phyloP scores from a whole-genome alignment of 768 basidiomycete species.

The Suillus occidentalis region DNA sequence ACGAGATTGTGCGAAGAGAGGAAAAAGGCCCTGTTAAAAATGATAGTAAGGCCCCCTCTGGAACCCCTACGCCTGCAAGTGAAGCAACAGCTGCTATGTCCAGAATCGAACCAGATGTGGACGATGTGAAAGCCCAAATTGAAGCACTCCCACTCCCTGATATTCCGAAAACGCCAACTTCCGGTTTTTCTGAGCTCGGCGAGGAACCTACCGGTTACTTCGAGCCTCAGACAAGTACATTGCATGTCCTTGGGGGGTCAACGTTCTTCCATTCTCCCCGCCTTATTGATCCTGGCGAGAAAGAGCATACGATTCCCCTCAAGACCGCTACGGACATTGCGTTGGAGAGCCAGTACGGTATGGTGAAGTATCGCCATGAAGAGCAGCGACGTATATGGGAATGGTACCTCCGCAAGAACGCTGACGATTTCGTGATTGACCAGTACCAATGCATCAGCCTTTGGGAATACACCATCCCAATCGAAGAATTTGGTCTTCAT shows the following conservation, averaged over 20 bases:
- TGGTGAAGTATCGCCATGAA: constrained; percentile 77
- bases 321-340: constrained; percentile 71
- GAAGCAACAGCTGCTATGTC: constrained; percentile 18
- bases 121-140: constrained; percentile 69
- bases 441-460: constrained; percentile 90
- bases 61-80: constrained; percentile 31
- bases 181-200: constrained; percentile 28
- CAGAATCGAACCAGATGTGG: constrained; percentile 23
- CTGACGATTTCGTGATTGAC: constrained; percentile 85
- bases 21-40: constrained; percentile 45
- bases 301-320: constrained; percentile 44
- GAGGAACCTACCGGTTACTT: constrained; percentile 45
- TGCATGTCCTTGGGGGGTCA: constrained; percentile 30
- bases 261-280: constrained; percentile 34
- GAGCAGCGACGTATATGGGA: constrained; percentile 92
- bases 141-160: constrained; percentile 47
- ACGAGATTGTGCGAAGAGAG: constrained; percentile 78
- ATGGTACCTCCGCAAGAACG: constrained; percentile 88
- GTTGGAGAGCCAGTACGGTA: constrained; percentile 68
- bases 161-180: constrained; percentile 38
- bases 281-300: constrained; percentile 27
- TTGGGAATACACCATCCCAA: constrained; percentile 78
- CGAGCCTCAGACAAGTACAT: constrained; percentile 33
- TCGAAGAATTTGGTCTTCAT: constrained; percentile 61
- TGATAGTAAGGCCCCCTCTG: constrained; percentile 18